These are phyloP conservation scores for Limtongia smithiae DNA, from an alignment of 805 yeast genomes.

Conservation along the genomic window DNA sequence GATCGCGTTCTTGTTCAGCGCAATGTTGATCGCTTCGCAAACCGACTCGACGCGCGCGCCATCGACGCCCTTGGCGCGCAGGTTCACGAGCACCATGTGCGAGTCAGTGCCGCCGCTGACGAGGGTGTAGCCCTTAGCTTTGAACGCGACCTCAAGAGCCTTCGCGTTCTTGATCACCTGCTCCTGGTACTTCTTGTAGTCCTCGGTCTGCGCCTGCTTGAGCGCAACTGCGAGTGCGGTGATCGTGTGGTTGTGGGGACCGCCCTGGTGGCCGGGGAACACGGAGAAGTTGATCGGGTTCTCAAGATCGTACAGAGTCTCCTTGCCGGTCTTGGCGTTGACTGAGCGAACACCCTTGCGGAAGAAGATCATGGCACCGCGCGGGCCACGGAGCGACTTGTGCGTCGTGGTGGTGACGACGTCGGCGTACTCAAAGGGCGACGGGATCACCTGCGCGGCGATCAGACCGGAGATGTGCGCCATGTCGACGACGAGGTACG, in stretches of 20 bases:
- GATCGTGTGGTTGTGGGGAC: slow-evolving; percentile 99
- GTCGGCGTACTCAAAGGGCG: slow-evolving; percentile 96
- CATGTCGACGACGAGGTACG: slow-evolving; percentile 94
- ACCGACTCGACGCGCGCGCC: slow-evolving; percentile 97
- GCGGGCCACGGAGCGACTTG: slow-evolving; percentile 97
- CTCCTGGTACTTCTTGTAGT: slow-evolving; percentile 83
- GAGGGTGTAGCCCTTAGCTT: slow-evolving; percentile 66
- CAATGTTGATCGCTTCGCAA: slow-evolving; percentile 90
- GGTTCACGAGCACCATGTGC: slow-evolving; percentile 87
- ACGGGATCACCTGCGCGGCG: slow-evolving; percentile 92
- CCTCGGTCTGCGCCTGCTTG: slow-evolving; percentile 88
- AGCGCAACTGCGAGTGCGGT: slow-evolving; percentile 96
- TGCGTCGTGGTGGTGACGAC: slow-evolving; percentile 98
- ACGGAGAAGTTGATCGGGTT: slow-evolving; percentile 95
- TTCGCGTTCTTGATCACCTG: slow-evolving; percentile 87
- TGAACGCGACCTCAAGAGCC: slow-evolving; percentile 71
- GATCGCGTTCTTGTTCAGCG: slow-evolving; percentile 93
- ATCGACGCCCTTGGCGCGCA: slow-evolving; percentile 85
- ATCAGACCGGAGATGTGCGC: slow-evolving; percentile 97
- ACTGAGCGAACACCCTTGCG: slow-evolving; percentile 90
- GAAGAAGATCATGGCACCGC: slow-evolving; percentile 99
- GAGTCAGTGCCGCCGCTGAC: slow-evolving; percentile 97
- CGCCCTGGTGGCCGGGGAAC: slow-evolving; percentile 99
- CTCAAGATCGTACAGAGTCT: slow-evolving; percentile 85
- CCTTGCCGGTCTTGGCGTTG: slow-evolving; percentile 88